Evolutionary conservation across 2,329 filamentous ascomycete species (phyloP).

Genomic region (Nemania sp.): DNA sequence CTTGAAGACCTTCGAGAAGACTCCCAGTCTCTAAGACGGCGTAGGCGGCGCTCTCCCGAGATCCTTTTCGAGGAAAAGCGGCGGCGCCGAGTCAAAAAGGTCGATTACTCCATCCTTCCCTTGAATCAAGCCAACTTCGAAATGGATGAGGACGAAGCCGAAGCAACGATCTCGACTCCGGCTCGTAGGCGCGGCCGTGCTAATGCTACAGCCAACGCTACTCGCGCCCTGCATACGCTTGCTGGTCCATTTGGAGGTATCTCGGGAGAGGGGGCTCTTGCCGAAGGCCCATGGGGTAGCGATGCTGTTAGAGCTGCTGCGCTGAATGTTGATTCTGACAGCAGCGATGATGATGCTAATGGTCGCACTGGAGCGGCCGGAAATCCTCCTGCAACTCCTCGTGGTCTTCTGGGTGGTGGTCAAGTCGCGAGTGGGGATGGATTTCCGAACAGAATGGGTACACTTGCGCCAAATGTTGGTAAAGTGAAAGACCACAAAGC

Average conservation of each 20-base stretch:
- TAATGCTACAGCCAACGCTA: conserved; percentile 64
- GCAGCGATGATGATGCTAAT: conserved; percentile 88
- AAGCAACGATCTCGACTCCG: conserved; percentile 68
- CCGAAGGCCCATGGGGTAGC: conserved; percentile 74
- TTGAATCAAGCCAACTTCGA: conserved; percentile 70
- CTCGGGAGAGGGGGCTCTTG: conserved; percentile 69
- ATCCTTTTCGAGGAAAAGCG: conserved; percentile 62
- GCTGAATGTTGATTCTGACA: conserved; percentile 82
- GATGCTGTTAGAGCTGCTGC: conserved; percentile 60
- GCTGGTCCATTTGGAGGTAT: conserved; percentile 92
- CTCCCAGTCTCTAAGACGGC: conserved; percentile 55
- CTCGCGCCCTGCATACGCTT: conserved; percentile 84
- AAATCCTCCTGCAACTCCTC: conserved; percentile 56
- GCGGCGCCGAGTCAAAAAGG: conserved; percentile 63
- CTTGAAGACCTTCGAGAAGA: conserved; percentile 62
- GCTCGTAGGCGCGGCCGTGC: conserved; percentile 67
- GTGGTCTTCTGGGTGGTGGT: conserved; percentile 49
- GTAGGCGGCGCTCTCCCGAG: conserved; percentile 53
- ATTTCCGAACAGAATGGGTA: conserved; percentile 44
- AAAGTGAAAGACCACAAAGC: conserved; percentile 93
- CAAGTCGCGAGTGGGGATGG: conserved; percentile 45
- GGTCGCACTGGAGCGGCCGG: conserved; percentile 63
- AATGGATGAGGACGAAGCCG: conserved; percentile 79
- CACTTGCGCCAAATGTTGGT: conserved; percentile 75
- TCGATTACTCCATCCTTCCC: conserved; percentile 85